Evolutionary conservation across 768 basidiomycete species (phyloP).

Genomic region (Clitopilus passeckerianus): DNA sequence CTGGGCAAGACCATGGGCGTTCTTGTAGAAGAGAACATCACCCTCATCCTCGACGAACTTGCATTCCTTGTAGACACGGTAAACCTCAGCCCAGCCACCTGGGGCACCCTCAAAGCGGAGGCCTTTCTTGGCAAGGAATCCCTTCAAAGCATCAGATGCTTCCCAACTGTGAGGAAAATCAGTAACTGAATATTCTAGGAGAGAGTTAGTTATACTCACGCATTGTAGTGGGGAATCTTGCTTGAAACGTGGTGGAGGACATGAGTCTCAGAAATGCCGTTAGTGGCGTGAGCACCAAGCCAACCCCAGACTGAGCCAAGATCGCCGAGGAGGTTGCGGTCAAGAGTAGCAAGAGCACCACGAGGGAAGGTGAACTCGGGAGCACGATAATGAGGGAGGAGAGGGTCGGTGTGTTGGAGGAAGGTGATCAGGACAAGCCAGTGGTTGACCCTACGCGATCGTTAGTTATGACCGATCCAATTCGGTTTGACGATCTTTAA

Average conservation of each 20-base stretch:
- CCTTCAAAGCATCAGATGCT: conserved; percentile 80
- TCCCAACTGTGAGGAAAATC: conserved; percentile 80
- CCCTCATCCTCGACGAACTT: conserved; percentile 96
- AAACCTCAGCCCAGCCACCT: conserved; percentile 76
- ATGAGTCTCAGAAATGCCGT: conserved; percentile 94
- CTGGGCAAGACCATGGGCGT: conserved; percentile 73
- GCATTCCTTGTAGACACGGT: conserved; percentile 76
- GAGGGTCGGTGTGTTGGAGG: conserved; percentile 96
- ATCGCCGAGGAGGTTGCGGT: conserved; percentile 77
- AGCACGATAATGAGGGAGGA: conserved; percentile 90
- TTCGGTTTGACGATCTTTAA: background rate
- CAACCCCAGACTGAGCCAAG: conserved; percentile 76
- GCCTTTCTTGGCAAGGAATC: conserved; percentile 59
- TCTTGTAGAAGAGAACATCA: conserved; percentile 88
- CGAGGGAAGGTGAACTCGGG: conserved; percentile 89
- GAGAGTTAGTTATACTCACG: conserved; percentile 37
- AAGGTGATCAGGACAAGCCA: conserved; percentile 97
- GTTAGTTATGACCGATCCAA: background rate
- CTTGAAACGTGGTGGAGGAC: conserved; percentile 88
- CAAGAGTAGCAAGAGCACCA: conserved; percentile 89
- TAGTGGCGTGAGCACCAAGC: conserved; percentile 80
- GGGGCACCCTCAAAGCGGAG: conserved; percentile 67
- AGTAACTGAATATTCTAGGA: no score
- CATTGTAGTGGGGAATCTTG: conserved; percentile 96
- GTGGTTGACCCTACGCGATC: conserved; percentile 65